Base-by-base conservation (phyloP, 129 eudicot genomes). In the Pittosporum tobira region DNA sequence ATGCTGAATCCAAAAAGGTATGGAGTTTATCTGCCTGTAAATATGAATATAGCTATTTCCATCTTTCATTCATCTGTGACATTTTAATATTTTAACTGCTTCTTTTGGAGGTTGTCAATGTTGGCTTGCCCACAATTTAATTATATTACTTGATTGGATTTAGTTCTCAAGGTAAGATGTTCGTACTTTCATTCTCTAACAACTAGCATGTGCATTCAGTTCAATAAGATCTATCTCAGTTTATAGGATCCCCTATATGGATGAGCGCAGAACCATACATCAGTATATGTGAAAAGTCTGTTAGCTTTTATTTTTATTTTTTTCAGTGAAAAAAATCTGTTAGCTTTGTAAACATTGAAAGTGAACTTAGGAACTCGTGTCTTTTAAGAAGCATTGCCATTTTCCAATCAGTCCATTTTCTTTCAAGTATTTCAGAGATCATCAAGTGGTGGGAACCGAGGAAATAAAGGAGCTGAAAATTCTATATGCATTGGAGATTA, bases 1-100 rank as follows among this genome's bases (percentile, higher is more conserved):
- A 90, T 48, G 94, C 94, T 23, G 98, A 90, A 70, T 85, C 98
- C 66, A 90, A 90, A 74, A 90, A 86, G 95, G 98, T 90, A 73
- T 16, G 26, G 12, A 16, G 13, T 21, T 22, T 52, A n/a, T 38
- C 44, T 36, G 1, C 55, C 27, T 54, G 14, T 25, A 16, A 18
- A 24, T 50, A 25, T 29, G 16, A n/a, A 44, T 43, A 5, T 14
- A 43, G 11, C 22, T 38, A 3, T 24, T 34, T 57, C 63, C 34
- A 21, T 40, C 63, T 36, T 58, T 31, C 63, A 38, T 58, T 58
- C 19, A 37, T 12, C 26, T 18, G 7, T n/a, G 2, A 2, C 3
- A 47, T 48, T 65, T 40, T 31, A 8, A 27, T 46, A 34, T 24
- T 6, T 37, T 23, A 20, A 55, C 6, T 10, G 20, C 43, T 54